These are phyloP conservation scores for Fusarium denticulatum DNA, from an alignment of 2,329 filamentous ascomycete genomes.

Conservation along the genomic window DNA sequence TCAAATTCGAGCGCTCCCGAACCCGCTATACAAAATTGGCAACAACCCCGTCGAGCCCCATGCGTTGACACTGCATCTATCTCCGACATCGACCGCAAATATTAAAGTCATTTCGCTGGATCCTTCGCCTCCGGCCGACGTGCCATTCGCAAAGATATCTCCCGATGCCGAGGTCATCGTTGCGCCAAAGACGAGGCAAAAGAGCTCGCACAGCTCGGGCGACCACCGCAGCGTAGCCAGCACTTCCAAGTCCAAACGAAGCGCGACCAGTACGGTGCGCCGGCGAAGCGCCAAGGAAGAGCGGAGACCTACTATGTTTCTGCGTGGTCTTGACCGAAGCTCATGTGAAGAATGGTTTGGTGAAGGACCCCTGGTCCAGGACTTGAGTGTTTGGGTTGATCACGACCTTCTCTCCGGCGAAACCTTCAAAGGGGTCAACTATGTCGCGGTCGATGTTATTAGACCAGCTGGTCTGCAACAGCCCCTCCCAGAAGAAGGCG, in stretches of 20 bases:
- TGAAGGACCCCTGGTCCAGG: conserved; percentile 64
- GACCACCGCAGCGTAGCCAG: conserved; percentile 84
- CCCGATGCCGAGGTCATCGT: conserved; percentile 97
- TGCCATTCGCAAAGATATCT: conserved; percentile 89
- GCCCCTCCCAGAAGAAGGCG: conserved; percentile 73
- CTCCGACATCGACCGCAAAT: conserved; percentile 93
- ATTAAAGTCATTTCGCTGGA: conserved; percentile 87
- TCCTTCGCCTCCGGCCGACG: conserved; percentile 73
- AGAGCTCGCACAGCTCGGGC: conserved; percentile 70
- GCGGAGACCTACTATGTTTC: conserved; percentile 74
- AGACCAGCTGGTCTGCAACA: conserved; percentile 81
- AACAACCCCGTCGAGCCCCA: conserved; percentile 69
- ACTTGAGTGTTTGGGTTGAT: conserved; percentile 86
- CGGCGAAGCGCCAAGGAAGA: conserved; percentile 68
- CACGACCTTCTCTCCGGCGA: conserved; percentile 77
- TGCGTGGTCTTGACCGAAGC: conserved; percentile 79
- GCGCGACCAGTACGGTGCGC: conserved; percentile 79
- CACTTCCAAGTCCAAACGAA: conserved; percentile 80
- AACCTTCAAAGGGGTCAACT: conserved; percentile 79
- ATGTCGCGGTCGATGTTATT: conserved; percentile 85
- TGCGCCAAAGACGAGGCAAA: conserved; percentile 87
- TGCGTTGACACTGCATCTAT: conserved; percentile 89
- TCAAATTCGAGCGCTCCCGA: conserved; percentile 92
- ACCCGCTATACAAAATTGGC: conserved; percentile 72
- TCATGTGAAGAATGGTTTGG: conserved; percentile 82